Conservation (phyloP, 2,329 filamentous ascomycete species). For the Nigrospora sphaerica region DNA sequence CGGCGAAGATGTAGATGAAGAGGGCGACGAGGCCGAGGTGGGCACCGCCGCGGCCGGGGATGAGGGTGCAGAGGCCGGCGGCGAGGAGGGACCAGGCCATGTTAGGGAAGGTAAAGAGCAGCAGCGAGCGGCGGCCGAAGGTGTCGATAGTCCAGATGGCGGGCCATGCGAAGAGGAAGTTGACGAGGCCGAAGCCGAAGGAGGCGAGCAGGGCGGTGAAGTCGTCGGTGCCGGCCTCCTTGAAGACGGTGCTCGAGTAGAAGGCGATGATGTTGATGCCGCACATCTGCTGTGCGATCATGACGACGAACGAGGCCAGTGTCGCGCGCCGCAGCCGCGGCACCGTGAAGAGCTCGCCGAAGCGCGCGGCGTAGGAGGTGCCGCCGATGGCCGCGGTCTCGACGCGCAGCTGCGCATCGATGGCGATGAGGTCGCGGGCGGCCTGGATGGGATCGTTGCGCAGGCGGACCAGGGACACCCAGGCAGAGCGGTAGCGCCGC, state of each 20-base stretch:
- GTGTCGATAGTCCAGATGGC: slow-evolving; percentile 62
- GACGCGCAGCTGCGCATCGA: slow-evolving; percentile 21
- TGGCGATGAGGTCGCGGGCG: slow-evolving; percentile 45
- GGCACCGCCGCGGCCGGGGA: slow-evolving; percentile 18
- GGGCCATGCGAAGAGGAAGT: slow-evolving; percentile 59
- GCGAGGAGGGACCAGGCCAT: slow-evolving; percentile 56
- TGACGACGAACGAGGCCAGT: slow-evolving; percentile 69
- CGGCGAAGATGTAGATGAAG: slow-evolving; percentile 49
- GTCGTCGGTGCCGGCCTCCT: slow-evolving; percentile 46
- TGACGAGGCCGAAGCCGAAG: slow-evolving; percentile 58
- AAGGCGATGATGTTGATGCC: slow-evolving; percentile 29
- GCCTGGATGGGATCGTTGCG: slow-evolving; percentile 45
- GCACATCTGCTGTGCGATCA: slow-evolving; percentile 72
- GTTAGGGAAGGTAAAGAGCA: slow-evolving; percentile 60
- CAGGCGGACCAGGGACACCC: slow-evolving; percentile 33
- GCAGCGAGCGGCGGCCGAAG: slow-evolving; percentile 53
- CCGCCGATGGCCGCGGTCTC: slow-evolving; percentile 4
- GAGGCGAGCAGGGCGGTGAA: slow-evolving; percentile 54
- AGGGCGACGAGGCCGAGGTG: slow-evolving; percentile 38
- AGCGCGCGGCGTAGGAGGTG: slow-evolving; percentile 16
- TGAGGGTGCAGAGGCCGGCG: slow-evolving; percentile 46
- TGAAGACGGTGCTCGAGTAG: slow-evolving; percentile 61
- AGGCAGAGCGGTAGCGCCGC: slow-evolving; percentile 35
- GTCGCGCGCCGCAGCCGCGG: slow-evolving; percentile 66
- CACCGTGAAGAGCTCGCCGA: slow-evolving; percentile 61